Base-by-base conservation (phyloP, 805 yeast species). In the Nematodospora valgi region DNA sequence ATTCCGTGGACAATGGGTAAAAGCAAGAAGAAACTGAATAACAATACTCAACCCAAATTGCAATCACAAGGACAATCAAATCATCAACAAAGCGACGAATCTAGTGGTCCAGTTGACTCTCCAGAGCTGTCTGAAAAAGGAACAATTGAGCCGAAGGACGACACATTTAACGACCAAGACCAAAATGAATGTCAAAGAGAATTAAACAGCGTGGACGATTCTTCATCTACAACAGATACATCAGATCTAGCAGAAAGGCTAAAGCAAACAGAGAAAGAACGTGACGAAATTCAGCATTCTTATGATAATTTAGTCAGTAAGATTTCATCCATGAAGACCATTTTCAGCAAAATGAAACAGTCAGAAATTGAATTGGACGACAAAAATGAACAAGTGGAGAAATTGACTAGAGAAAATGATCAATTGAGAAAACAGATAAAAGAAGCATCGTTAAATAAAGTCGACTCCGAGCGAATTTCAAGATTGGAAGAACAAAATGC, bases 271-370 rank as follows among this genome's bases (percentile, higher is more conserved):
- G 36, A 36, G 20, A 60, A 64, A 23, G 86, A 81, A 47, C 69
- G 82, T 37, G 81, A 74, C 32, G 70, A 72, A 20, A 67, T 74
- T 19, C 77, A 80, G 45, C 63, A 68, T 2, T 78, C 78, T 43
- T 82, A 83, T 49, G 81, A 82, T 41, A 65, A 73, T 4, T 57
- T 85, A 21, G 56, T 85, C 40, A 76, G 75, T 43, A 71, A 82
- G 52, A 54, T 85, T 12, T 74, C 86, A 1, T 74, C 85, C 2
- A 83, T 84, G 91, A 84, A 82, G 45, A 63, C 80, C 1, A 72
- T 84, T 2, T 84, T 84, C 55, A 59, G 57, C 34, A 83, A 84
- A 44, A 82, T 83, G 86, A 81, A 83, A 50, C 82, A 76, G 38
- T 64, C 86, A 0, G 82, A 83, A 49, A 59, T 56, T 3, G 85